Conservation (phyloP, 2,329 filamentous ascomycete species). For the Thielaviopsis populi region DNA sequence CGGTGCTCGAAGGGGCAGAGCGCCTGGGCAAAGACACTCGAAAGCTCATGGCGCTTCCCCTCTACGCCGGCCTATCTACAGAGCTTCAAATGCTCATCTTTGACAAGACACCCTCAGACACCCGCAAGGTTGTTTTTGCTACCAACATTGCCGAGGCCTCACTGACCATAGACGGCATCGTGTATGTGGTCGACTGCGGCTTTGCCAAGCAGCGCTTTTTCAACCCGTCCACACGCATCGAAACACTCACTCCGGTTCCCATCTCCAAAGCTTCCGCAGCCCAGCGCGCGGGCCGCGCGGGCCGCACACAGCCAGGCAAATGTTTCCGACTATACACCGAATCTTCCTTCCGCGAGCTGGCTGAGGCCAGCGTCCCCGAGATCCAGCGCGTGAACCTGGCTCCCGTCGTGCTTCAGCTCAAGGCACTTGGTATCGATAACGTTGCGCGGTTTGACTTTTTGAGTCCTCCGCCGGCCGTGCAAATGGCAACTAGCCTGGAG, state of each 20-base stretch:
- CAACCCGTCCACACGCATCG: conserved; percentile 71
- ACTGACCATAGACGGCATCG: conserved; percentile 82
- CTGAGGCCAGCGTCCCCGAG: conserved; percentile 67
- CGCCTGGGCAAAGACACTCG: conserved; percentile 30
- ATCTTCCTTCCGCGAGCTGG: conserved; percentile 47
- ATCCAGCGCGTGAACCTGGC: conserved; percentile 87
- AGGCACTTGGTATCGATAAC: conserved; percentile 90
- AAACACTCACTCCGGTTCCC: conserved; percentile 66
- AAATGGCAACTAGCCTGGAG: conserved; percentile 75
- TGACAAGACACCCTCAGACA: conserved; percentile 64
- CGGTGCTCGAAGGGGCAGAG: conserved; percentile 16
- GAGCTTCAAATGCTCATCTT: conserved; percentile 95
- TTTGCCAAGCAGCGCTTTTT: conserved; percentile 84
- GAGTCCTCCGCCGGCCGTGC: conserved; percentile 68
- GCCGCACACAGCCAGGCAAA: conserved; percentile 78
- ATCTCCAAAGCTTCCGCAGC: conserved; percentile 86
- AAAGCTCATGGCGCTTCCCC: conserved; percentile 47
- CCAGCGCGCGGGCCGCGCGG: conserved; percentile 79
- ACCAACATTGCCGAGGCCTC: conserved; percentile 97
- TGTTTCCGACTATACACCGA: conserved; percentile 90
- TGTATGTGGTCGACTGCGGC: conserved; percentile 79
- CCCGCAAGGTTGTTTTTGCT: conserved; percentile 78
- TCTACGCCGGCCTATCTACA: conserved; percentile 78
- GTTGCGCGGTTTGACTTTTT: conserved; percentile 81
- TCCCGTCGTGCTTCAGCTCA: conserved; percentile 75